These are phyloP conservation scores for Dioscorea zingiberensis DNA, from an alignment of 106 monocot species.

Conservation along the genomic window DNA sequence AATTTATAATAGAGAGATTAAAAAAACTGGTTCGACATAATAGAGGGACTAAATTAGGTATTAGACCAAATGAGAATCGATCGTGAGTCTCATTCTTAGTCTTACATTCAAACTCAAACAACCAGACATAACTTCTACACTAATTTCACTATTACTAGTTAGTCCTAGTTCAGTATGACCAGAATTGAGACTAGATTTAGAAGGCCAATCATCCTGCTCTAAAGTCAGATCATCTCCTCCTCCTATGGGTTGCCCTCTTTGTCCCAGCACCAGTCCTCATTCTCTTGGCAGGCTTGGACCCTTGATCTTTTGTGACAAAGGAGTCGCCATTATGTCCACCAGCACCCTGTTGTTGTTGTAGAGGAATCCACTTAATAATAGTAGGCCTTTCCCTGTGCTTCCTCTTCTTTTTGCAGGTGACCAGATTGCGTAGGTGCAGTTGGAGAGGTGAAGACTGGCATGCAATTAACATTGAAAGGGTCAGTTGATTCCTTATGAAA, in stretches of 20 bases:
- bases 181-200: too few relatives aligned
- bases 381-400: conserved; percentile 74
- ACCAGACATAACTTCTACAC: too few relatives aligned
- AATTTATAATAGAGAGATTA: too few relatives aligned
- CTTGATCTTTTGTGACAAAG: conserved; percentile 45
- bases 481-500: conserved; percentile 20
- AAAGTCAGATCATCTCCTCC: conserved; percentile 62
- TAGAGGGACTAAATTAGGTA: too few relatives aligned
- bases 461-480: neutral
- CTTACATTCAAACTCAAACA: too few relatives aligned
- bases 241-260: conserved; percentile 64
- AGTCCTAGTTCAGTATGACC: too few relatives aligned
- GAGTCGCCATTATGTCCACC: conserved; percentile 10
- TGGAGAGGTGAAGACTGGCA: conserved; percentile 14
- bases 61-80: too few relatives aligned
- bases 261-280: conserved; percentile 77
- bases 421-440: conserved; percentile 74
- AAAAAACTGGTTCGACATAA: too few relatives aligned
- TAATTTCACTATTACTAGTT: too few relatives aligned
- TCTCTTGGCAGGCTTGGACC: conserved; percentile 92
- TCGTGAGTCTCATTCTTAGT: too few relatives aligned
- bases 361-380: conserved; percentile 16
- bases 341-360: neutral
- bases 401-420: conserved; percentile 92
- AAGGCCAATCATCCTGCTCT: conserved; percentile 65